These are phyloP conservation scores for Dactylellina sp. DNA, from an alignment of 2,329 filamentous ascomycete species.

Conservation along the genomic window DNA sequence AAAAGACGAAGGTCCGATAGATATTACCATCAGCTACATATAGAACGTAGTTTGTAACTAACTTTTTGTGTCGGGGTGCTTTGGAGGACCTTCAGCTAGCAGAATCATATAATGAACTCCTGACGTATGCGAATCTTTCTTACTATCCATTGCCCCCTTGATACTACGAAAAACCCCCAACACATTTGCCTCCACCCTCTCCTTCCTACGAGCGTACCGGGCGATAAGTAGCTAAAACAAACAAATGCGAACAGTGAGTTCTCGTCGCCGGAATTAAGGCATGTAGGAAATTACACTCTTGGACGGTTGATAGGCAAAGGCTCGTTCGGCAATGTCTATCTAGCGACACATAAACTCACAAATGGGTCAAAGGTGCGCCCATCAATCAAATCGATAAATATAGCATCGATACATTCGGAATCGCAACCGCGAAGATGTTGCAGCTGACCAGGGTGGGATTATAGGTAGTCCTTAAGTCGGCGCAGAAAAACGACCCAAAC, in stretches of 20 bases:
- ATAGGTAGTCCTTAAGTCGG: conserved; percentile 97
- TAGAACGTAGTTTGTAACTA: conserved; percentile 1
- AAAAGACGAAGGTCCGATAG: conserved; percentile 71
- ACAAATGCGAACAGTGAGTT: conserved; percentile 77
- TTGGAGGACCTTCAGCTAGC: conserved; percentile 75
- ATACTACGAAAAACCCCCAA: conserved; percentile 27
- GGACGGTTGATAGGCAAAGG: conserved; percentile 95
- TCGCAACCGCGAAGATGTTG: too few relatives aligned
- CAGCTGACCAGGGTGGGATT: conserved; percentile 38
- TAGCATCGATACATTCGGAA: conserved; percentile 1
- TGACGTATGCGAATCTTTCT: conserved; percentile 75
- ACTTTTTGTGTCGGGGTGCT: conserved; percentile 13
- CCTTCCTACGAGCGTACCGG: conserved; percentile 6
- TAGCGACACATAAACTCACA: conserved; percentile 95
- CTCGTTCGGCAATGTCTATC: conserved; percentile 97
- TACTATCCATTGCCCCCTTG: conserved; percentile 21
- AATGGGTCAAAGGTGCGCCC: conserved; percentile 89
- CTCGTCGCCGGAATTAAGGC: conserved; percentile 86
- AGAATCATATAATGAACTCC: conserved; percentile 93
- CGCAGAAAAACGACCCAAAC: conserved; percentile 94
- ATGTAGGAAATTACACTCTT: conserved; percentile 93
- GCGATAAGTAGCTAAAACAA: conserved; percentile 32
- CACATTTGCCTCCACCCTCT: conserved; percentile 35
- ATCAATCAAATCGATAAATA: conserved; percentile 35
- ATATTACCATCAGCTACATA: conserved; percentile 1